Conservation (phyloP, 345 rosid genomes). For the Eutrema japonicum region DNA sequence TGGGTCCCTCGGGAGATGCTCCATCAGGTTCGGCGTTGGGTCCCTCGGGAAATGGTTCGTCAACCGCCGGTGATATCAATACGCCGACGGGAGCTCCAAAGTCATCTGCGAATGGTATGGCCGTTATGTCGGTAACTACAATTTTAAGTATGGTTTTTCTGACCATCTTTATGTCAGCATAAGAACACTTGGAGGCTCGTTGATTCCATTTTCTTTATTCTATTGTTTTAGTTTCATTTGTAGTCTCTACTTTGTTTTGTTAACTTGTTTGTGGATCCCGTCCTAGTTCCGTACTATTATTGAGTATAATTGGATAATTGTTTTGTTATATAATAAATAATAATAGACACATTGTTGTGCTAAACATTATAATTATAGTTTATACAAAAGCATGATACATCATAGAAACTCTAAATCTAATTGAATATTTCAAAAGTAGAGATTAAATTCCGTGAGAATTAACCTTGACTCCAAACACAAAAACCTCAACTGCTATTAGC, state of each 20-base stretch:
- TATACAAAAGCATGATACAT: neutral
- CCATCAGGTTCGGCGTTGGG: constrained; percentile 22
- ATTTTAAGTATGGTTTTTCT: constrained; percentile 26
- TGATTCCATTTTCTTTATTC: constrained; percentile 27
- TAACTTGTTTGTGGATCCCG: constrained; percentile 4
- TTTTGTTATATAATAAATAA: constrained; percentile 29
- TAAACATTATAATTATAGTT: neutral
- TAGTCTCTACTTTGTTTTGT: constrained; percentile 1
- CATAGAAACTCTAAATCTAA: neutral
- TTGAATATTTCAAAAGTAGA: too few species aligned
- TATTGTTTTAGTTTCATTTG: constrained; percentile 22
- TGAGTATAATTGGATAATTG: constrained; percentile 35
- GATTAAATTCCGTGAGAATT: too few species aligned
- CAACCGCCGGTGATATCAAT: constrained; percentile 30
- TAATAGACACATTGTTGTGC: constrained; percentile 2
- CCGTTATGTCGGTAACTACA: constrained; percentile 32
- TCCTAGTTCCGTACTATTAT: constrained; percentile 26
- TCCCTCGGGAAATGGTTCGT: constrained; percentile 29
- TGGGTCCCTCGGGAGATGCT: constrained; percentile 24
- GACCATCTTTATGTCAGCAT: constrained; percentile 19
- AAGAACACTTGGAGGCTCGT: constrained; percentile 24
- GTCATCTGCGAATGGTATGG: constrained; percentile 28
- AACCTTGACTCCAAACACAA: too few species aligned
- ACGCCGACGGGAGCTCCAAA: constrained; percentile 38
- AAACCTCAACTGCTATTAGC: too few species aligned